A percentile compares a stretch with the other conserved stretches of the same genome.
Conservation (phyloP, 495 filamentous ascomycete species). For the Penicillium canescens region DNA sequence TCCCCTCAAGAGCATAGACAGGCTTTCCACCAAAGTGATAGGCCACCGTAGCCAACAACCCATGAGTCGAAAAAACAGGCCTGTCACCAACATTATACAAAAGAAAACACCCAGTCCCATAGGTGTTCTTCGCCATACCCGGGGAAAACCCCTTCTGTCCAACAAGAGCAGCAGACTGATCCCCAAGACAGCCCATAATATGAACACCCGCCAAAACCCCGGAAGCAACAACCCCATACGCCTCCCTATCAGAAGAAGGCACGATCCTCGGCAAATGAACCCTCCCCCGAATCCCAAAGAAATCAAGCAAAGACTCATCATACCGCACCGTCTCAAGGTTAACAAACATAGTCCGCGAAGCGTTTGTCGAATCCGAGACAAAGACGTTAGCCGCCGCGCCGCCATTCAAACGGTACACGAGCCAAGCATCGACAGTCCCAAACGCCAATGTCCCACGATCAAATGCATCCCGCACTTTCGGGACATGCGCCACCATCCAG, state of each 20-base stretch:
- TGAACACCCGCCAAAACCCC: constrained; percentile 67
- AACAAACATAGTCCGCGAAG: constrained; percentile 95
- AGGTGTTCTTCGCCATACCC: constrained; percentile 93
- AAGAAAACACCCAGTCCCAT: constrained; percentile 93
- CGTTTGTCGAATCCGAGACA: constrained; percentile 91
- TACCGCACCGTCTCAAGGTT: constrained; percentile 84
- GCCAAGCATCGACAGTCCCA: constrained; percentile 91
- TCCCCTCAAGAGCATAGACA: constrained; percentile 90
- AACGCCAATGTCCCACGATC: constrained; percentile 79
- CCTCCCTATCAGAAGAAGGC: constrained; percentile 73
- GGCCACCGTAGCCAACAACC: constrained; percentile 87
- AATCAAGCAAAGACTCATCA: constrained; percentile 75
- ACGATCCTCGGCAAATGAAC: constrained; percentile 82
- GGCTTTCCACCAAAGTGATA: constrained; percentile 70
- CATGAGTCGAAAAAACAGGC: constrained; percentile 87
- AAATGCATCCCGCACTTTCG: constrained; percentile 72
- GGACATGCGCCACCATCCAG: constrained; percentile 79
- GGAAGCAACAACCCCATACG: constrained; percentile 66
- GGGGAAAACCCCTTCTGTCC: constrained; percentile 89
- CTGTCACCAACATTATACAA: constrained; percentile 90
- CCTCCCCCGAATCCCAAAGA: constrained; percentile 74
- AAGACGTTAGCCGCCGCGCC: constrained; percentile 67
- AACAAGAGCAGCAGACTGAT: constrained; percentile 91
- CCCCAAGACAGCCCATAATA: constrained; percentile 87
- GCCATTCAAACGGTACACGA: constrained; percentile 88